phyloP scores from a whole-genome alignment of 768 basidiomycete genomes.

The Phylloporus arenicola region DNA sequence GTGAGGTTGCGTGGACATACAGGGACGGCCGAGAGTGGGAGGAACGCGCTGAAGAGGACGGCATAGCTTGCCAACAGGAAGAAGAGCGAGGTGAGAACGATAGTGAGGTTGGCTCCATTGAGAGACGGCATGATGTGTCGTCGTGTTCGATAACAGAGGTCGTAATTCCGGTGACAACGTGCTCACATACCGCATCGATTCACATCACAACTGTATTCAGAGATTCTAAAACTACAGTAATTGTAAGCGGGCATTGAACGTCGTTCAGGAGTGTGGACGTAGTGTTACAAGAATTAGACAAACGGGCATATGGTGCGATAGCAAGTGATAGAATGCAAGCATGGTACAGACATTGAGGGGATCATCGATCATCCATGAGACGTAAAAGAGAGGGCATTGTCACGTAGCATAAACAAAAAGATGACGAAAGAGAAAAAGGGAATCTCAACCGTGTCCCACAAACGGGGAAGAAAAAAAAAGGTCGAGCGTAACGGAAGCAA shows the following conservation, averaged over 20 bases:
- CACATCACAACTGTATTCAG: slow-evolving; percentile 5
- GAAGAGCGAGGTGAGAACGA: slow-evolving; percentile 45
- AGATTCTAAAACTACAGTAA: slow-evolving; percentile 27
- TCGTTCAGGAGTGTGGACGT: slow-evolving; percentile 12
- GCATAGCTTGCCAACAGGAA: slow-evolving; percentile 57
- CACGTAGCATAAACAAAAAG: slow-evolving; percentile 8
- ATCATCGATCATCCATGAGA: slow-evolving; percentile 22
- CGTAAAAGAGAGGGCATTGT: slow-evolving; percentile 15
- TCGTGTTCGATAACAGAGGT: slow-evolving; percentile 12
- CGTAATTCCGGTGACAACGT: slow-evolving; percentile 29
- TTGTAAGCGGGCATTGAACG: slow-evolving; percentile 8
- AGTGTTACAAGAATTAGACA: slow-evolving; percentile 31
- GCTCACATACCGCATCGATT: slow-evolving; percentile 2
- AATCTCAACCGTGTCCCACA: not conserved
- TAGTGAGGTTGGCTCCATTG: slow-evolving; percentile 43
- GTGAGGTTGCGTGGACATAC: slow-evolving; percentile 35
- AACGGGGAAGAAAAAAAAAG: slow-evolving; percentile 7
- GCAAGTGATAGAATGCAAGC: slow-evolving; percentile 21
- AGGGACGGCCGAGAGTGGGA: slow-evolving; percentile 45
- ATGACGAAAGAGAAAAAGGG: not conserved
- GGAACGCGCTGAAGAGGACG: slow-evolving; percentile 58
- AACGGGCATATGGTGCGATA: slow-evolving; percentile 21
- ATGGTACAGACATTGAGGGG: slow-evolving; percentile 20
- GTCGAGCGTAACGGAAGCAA: slow-evolving; percentile 3
- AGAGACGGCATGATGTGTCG: slow-evolving; percentile 21